A percentile compares a stretch with the other conserved stretches of the same genome.
Evolutionary conservation across 176 grass and related monocot genomes (phyloP).

Genomic region (Urochloa ruziziensis): DNA sequence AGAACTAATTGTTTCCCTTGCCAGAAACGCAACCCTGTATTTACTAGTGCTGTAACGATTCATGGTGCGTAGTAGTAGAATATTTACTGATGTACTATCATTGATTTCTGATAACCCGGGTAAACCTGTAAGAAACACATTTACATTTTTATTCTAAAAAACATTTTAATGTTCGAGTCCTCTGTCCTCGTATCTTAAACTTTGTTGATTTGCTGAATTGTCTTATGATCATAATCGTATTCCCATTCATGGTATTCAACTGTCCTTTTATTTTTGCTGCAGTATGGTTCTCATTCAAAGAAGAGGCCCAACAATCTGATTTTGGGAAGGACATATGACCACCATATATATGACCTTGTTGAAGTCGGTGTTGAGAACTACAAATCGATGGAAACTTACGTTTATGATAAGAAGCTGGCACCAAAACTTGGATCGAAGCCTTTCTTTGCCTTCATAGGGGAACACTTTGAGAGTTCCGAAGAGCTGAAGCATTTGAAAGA

Average conservation of each 20-base stretch:
- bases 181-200: neutral
- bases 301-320: constrained; percentile 95
- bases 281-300: constrained; percentile 98
- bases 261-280: neutral
- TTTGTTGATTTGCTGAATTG: neutral
- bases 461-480: constrained; percentile 78
- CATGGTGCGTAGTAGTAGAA: neutral
- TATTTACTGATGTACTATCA: too few relatives aligned
- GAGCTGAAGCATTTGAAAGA: constrained; percentile 95
- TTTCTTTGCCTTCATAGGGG: constrained; percentile 90
- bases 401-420: constrained; percentile 81
- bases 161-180: neutral
- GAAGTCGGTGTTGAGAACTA: constrained; percentile 93
- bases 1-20: neutral
- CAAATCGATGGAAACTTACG: constrained; percentile 69
- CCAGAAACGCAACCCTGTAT: too few relatives aligned
- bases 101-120: neutral
- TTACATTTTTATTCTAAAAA: neutral
- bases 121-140: neutral
- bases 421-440: constrained; percentile 85
- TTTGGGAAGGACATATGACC: constrained; percentile 81
- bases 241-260: neutral
- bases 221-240: neutral
- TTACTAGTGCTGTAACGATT: neutral
- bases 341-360: constrained; percentile 97